phyloP scores from a whole-genome alignment of 805 yeast genomes.

The Metschnikowia aberdeeniae region DNA sequence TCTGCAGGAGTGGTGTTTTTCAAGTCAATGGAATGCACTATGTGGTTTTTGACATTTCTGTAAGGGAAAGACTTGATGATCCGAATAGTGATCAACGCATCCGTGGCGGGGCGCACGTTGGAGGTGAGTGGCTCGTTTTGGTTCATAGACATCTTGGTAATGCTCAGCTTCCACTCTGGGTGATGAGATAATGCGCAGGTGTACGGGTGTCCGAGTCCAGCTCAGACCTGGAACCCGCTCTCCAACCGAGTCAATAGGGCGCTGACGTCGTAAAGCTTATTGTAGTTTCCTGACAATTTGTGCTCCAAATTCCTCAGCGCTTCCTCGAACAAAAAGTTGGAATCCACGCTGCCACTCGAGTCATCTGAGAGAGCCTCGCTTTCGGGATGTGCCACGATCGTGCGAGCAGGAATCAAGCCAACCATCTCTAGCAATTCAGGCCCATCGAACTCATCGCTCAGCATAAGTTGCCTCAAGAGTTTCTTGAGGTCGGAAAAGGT shows the following conservation, averaged over 20 bases:
- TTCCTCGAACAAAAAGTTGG: slow-evolving; percentile 21
- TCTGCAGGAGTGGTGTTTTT: slow-evolving; percentile 61
- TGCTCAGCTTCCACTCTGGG: background rate
- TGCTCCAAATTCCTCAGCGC: slow-evolving; percentile 21
- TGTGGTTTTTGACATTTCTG: slow-evolving; percentile 77
- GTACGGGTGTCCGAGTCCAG: slow-evolving; percentile 13
- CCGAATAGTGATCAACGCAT: slow-evolving; percentile 78
- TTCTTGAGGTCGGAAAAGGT: slow-evolving; percentile 13
- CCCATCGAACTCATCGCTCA: slow-evolving; percentile 2
- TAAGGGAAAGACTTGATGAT: slow-evolving; percentile 89
- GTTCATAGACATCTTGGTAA: background rate
- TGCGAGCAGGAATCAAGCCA: slow-evolving; percentile 14
- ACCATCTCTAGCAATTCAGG: slow-evolving; percentile 9
- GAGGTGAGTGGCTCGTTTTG: slow-evolving; percentile 62
- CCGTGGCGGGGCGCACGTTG: slow-evolving; percentile 64
- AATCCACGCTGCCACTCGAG: slow-evolving; percentile 19
- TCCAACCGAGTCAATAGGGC: slow-evolving; percentile 23
- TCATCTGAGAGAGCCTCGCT: slow-evolving; percentile 15
- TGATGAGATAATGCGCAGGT: slow-evolving; percentile 14
- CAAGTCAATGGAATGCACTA: slow-evolving; percentile 68
- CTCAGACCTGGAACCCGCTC: slow-evolving; percentile 22
- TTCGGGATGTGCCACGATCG: slow-evolving; percentile 13
- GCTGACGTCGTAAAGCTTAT: slow-evolving; percentile 24
- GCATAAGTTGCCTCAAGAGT: slow-evolving; percentile 7
- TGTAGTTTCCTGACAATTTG: slow-evolving; percentile 22